Evolutionary conservation across 164 flowering plant species (phyloP).

Genomic region (Magnolia sinica): DNA sequence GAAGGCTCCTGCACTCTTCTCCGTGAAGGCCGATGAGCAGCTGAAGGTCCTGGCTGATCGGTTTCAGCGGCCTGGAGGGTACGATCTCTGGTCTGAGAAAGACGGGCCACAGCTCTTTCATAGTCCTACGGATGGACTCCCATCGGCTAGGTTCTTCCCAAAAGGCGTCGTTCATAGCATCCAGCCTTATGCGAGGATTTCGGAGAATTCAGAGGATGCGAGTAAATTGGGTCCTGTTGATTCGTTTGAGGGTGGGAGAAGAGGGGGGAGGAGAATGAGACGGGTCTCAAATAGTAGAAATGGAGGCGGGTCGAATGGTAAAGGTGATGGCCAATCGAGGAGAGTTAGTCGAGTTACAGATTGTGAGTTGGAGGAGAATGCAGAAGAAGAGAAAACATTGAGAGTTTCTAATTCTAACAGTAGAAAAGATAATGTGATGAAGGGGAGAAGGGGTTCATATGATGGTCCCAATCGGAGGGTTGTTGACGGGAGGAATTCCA

Average conservation of each 20-base stretch:
- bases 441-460: background rate
- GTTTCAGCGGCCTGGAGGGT: slow-evolving; percentile 79
- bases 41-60: slow-evolving; percentile 78
- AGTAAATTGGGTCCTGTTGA: background rate
- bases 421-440: background rate
- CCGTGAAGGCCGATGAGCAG: slow-evolving; percentile 78
- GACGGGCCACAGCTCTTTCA: slow-evolving; percentile 84
- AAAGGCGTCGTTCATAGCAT: slow-evolving; percentile 84
- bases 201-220: background rate
- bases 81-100: slow-evolving; percentile 73
- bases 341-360: too few relatives aligned
- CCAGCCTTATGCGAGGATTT: slow-evolving; percentile 42
- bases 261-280: background rate
- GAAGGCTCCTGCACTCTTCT: slow-evolving; percentile 60
- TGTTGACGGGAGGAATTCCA: background rate
- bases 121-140: slow-evolving; percentile 42
- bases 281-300: background rate
- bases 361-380: background rate
- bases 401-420: background rate
- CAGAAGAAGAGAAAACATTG: background rate
- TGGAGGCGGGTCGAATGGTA: background rate
- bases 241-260: background rate
- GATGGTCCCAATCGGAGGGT: background rate
- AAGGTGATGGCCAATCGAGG: background rate
- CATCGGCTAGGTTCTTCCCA: slow-evolving; percentile 75